Percentiles rank a stretch among this genome's conserved stretches.
Conservation (phyloP, 345 rosid genomes). For the Corymbia maculata region DNA sequence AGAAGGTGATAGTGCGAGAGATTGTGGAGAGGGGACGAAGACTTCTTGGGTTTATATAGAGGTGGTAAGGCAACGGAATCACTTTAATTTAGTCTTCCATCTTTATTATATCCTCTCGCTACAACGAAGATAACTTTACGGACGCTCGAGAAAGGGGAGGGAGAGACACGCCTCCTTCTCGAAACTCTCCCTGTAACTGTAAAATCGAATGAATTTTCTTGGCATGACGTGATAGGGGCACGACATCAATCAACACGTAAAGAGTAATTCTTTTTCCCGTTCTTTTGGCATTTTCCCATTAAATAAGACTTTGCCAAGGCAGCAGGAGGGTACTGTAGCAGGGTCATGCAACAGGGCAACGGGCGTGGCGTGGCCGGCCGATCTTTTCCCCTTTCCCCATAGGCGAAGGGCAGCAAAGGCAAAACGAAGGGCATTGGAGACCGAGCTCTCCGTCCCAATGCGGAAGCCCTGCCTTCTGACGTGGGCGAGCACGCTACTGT, state of each 20-base stretch:
- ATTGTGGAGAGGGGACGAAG: neutral
- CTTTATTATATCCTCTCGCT: neutral
- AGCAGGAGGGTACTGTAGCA: too few relatives aligned
- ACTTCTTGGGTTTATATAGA: neutral
- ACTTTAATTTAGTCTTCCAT: neutral
- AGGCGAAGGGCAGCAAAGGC: neutral
- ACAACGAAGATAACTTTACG: too few relatives aligned
- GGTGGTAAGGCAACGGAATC: neutral
- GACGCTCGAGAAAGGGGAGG: neutral
- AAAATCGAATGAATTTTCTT: neutral
- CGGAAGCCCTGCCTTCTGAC: neutral
- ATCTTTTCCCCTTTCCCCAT: neutral
- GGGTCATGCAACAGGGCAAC: neutral
- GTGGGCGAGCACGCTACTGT: neutral
- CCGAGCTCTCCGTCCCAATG: neutral
- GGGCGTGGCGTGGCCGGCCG: neutral
- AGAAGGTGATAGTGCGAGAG: neutral
- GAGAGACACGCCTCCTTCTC: neutral
- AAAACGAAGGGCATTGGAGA: neutral
- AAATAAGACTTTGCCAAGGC: neutral
- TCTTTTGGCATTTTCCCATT: neutral
- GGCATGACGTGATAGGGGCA: neutral
- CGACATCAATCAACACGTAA: neutral
- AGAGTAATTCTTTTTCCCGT: neutral
- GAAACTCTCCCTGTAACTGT: neutral